Evolutionary conservation across 1,284 basidiomycete species (phyloP).

Genomic region (Chondrostereum purpureum): DNA sequence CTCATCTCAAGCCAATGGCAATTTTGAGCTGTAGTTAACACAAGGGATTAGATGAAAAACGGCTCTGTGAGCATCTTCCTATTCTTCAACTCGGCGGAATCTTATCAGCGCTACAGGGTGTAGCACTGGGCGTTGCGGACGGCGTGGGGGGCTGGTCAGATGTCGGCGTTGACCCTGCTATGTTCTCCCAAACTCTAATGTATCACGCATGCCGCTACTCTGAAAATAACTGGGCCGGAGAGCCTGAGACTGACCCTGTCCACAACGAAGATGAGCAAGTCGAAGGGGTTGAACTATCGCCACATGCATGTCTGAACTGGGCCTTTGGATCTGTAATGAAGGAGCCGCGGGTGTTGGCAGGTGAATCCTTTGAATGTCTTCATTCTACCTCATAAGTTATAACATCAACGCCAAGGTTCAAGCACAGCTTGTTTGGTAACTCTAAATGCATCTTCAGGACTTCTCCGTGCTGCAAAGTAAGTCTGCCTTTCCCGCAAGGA

Average conservation of each 20-base stretch:
- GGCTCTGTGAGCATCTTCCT: conserved; percentile 55
- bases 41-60: conserved; percentile 61
- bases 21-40: not conserved
- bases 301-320: conserved; percentile 55
- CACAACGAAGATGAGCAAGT: conserved; percentile 62
- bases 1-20: too few relatives aligned
- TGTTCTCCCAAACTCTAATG: conserved; percentile 54
- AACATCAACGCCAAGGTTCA: conserved; percentile 47
- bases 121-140: conserved; percentile 65
- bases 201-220: conserved; percentile 63
- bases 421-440: conserved; percentile 82
- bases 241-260: conserved; percentile 80
- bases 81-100: conserved; percentile 27
- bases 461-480: conserved; percentile 76
- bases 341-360: conserved; percentile 68
- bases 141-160: conserved; percentile 53
- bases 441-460: conserved; percentile 69
- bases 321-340: conserved; percentile 69
- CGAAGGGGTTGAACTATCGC: conserved; percentile 50
- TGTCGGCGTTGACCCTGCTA: conserved; percentile 77
- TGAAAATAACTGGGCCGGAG: conserved; percentile 64
- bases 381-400: not conserved
- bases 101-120: conserved; percentile 61
- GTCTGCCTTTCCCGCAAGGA: conserved; percentile 19
- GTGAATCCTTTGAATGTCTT: conserved; percentile 40